phyloP scores from a whole-genome alignment of 768 basidiomycete species.

The Hirschioporus abietinus region DNA sequence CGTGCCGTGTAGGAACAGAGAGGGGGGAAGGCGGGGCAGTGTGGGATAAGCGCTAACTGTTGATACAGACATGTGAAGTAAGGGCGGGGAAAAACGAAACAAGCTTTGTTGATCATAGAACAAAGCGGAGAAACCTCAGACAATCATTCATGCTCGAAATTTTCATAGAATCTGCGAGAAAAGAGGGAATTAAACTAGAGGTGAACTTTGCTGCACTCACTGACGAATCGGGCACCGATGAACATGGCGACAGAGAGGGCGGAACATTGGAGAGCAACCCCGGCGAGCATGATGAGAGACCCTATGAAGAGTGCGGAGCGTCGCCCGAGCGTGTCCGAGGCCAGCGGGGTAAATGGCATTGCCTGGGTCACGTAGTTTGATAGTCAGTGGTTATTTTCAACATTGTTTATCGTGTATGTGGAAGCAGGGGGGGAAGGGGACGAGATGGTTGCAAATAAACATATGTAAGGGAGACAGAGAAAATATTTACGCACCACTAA shows the following conservation, averaged over 20 bases:
- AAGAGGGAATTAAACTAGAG: not conserved
- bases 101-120: no score
- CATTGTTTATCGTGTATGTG: not conserved
- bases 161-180: no score
- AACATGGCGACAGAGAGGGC: constrained; percentile 44
- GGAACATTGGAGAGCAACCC: constrained; percentile 50
- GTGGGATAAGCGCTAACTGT: no score
- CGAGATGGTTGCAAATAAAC: not conserved
- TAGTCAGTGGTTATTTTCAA: no score
- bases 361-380: constrained; percentile 28
- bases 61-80: no score
- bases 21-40: no score
- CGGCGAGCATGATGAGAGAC: constrained; percentile 57
- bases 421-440: not conserved
- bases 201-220: constrained; percentile 14
- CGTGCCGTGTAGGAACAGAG: no score
- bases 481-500: constrained; percentile 31
- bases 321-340: constrained; percentile 60
- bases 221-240: constrained; percentile 49
- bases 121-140: no score
- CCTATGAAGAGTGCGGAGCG: constrained; percentile 55
- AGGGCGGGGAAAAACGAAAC: no score
- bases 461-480: no score
- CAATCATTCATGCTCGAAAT: no score
- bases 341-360: constrained; percentile 55